phyloP scores from a whole-genome alignment of 805 yeast species.

The Kluyveromyces starmeri region DNA sequence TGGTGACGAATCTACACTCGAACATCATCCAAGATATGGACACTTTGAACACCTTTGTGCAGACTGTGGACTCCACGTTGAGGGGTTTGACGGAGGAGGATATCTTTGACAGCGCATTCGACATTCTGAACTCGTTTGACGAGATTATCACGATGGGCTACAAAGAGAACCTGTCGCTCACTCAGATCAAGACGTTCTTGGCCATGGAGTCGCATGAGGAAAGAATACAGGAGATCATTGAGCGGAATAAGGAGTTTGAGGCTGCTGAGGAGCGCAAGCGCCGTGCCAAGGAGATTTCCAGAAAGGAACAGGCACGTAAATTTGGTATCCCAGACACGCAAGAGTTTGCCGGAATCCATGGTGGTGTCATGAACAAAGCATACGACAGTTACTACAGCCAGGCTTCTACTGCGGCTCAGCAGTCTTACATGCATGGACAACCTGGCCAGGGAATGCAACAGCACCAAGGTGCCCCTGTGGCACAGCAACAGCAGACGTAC shows the following conservation, averaged over 20 bases:
- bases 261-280: slow-evolving; percentile 96
- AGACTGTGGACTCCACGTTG: slow-evolving; percentile 67
- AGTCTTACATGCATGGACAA: slow-evolving; percentile 21
- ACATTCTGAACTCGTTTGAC: slow-evolving; percentile 84
- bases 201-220: slow-evolving; percentile 99
- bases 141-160: slow-evolving; percentile 87
- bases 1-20: slow-evolving; percentile 83
- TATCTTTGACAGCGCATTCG: slow-evolving; percentile 77
- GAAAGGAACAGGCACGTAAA: slow-evolving; percentile 46
- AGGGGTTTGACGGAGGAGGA: slow-evolving; percentile 73
- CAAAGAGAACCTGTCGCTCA: slow-evolving; percentile 72
- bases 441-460: slow-evolving; percentile 6
- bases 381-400: slow-evolving; percentile 30
- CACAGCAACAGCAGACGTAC: slow-evolving; percentile 15
- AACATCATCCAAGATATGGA: slow-evolving; percentile 92
- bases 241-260: slow-evolving; percentile 91
- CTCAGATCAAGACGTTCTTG: slow-evolving; percentile 81
- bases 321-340: slow-evolving; percentile 23
- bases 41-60: slow-evolving; percentile 77
- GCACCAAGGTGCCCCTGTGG: not conserved
- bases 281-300: slow-evolving; percentile 83
- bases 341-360: slow-evolving; percentile 15
- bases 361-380: slow-evolving; percentile 28
- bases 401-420: slow-evolving; percentile 33
- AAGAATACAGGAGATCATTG: slow-evolving; percentile 95